A percentile compares a stretch with the other conserved stretches of the same genome.
Evolutionary conservation across 345 rosid genomes (phyloP).

Genomic region (Lenwebbia sp.): DNA sequence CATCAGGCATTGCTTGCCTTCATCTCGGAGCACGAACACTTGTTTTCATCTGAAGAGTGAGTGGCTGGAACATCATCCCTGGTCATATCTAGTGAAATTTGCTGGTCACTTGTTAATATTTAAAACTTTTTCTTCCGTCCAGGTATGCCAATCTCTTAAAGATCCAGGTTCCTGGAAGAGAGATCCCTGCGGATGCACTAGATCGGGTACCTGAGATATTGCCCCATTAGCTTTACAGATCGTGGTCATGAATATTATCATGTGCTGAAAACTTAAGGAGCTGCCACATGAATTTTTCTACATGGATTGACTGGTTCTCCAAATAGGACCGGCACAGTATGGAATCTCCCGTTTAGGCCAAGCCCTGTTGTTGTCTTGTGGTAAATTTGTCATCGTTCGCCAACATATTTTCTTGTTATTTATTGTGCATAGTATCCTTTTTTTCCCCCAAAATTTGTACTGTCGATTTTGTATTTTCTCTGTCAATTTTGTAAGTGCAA

Average conservation of each 20-base stretch:
- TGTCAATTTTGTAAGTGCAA: neutral
- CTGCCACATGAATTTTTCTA: neutral
- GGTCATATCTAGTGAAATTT: neutral
- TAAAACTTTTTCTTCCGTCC: neutral
- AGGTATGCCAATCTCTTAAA: slow-evolving; percentile 75
- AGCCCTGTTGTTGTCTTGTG: neutral
- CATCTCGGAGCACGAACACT: slow-evolving; percentile 54
- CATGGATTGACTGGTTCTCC: neutral
- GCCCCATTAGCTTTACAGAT: slow-evolving; percentile 21
- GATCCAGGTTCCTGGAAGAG: slow-evolving; percentile 84
- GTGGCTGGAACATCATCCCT: slow-evolving; percentile 6
- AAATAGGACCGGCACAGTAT: neutral
- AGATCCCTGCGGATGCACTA: slow-evolving; percentile 68
- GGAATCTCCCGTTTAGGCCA: neutral
- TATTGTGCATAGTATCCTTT: neutral
- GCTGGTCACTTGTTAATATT: neutral
- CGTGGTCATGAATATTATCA: neutral
- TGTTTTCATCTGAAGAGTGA: slow-evolving; percentile 72
- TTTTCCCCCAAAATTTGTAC: neutral
- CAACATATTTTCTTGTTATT: neutral
- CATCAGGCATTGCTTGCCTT: slow-evolving; percentile 86
- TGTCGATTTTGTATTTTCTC: neutral
- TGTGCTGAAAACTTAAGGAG: neutral
- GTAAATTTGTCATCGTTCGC: neutral
- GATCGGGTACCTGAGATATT: slow-evolving; percentile 55